phyloP scores from a whole-genome alignment of 768 basidiomycete genomes.

The Cystofilobasidium bisporidii region DNA sequence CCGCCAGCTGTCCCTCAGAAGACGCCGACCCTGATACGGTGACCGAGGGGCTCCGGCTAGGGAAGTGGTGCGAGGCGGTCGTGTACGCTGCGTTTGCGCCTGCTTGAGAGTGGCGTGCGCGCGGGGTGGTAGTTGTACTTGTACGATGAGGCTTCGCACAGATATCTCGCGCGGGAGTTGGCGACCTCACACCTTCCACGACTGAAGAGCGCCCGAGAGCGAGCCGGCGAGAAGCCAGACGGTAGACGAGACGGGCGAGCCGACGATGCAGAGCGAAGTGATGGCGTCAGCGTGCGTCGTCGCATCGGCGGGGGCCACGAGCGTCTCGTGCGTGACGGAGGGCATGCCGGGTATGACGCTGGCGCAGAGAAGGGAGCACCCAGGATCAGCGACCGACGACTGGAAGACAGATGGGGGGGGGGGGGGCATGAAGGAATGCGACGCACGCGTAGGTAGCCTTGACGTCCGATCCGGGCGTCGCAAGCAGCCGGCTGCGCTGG shows the following conservation, averaged over 20 bases:
- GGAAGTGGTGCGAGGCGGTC: too few species aligned
- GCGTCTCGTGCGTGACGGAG: constrained; percentile 2
- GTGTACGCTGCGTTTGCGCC: too few species aligned
- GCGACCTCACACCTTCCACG: constrained; percentile 52
- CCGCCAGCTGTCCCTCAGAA: not conserved
- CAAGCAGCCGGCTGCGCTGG: constrained; percentile 24
- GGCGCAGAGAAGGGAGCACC: constrained; percentile 14
- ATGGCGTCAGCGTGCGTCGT: constrained; percentile 84
- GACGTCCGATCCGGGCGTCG: constrained; percentile 44
- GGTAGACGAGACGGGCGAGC: constrained; percentile 85
- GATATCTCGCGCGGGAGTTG: too few species aligned
- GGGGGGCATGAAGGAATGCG: constrained; percentile 33
- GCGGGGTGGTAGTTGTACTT: not conserved
- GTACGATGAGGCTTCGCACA: not conserved
- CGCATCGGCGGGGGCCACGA: constrained; percentile 40
- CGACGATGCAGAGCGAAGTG: constrained; percentile 72
- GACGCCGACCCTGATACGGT: not conserved
- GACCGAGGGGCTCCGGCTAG: not conserved
- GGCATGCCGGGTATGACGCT: constrained; percentile 33
- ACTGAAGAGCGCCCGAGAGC: constrained; percentile 76
- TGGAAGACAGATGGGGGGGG: constrained; percentile 44
- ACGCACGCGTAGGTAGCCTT: constrained; percentile 30
- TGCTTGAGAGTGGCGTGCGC: too few species aligned
- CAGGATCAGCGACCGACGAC: constrained; percentile 32
- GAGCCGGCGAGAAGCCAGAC: constrained; percentile 74